These are phyloP conservation scores for Areca catechu DNA, from an alignment of 176 grass and related monocot species.

Conservation along the genomic window DNA sequence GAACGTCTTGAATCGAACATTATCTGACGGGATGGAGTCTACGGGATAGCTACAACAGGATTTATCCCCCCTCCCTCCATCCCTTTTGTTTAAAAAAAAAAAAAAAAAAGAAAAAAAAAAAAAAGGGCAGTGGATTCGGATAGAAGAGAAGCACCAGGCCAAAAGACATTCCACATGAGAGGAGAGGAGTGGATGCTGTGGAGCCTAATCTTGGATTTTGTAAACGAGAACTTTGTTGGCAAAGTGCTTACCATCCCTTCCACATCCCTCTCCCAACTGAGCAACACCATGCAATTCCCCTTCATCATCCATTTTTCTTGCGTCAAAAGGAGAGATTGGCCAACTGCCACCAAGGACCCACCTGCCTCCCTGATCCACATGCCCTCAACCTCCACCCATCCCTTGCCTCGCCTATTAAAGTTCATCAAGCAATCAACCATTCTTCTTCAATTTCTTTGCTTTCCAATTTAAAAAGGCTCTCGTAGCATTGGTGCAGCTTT, in stretches of 20 bases:
- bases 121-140: too few species aligned
- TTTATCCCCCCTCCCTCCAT: too few species aligned
- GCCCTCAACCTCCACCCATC: not conserved
- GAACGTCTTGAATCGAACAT: too few species aligned
- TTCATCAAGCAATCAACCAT: not conserved
- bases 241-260: constrained; percentile 32
- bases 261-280: not conserved
- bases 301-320: constrained; percentile 19
- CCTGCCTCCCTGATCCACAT: not conserved
- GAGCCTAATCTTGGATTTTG: constrained; percentile 1
- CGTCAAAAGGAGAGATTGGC: constrained; percentile 31
- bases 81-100: too few species aligned
- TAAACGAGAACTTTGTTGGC: constrained; percentile 29
- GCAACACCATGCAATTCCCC: not conserved
- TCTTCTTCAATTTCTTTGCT: too few species aligned
- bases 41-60: too few species aligned
- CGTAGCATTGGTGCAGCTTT: not conserved
- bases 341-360: constrained; percentile 25
- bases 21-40: too few species aligned
- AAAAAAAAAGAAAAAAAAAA: too few species aligned
- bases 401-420: constrained; percentile 27
- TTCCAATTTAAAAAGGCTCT: too few species aligned
- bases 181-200: not conserved
- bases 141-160: not conserved
- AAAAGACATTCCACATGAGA: constrained; percentile 17